Evolutionary conservation across 2,329 filamentous ascomycete species (phyloP).

Genomic region (Neofusicoccum umdonicola): DNA sequence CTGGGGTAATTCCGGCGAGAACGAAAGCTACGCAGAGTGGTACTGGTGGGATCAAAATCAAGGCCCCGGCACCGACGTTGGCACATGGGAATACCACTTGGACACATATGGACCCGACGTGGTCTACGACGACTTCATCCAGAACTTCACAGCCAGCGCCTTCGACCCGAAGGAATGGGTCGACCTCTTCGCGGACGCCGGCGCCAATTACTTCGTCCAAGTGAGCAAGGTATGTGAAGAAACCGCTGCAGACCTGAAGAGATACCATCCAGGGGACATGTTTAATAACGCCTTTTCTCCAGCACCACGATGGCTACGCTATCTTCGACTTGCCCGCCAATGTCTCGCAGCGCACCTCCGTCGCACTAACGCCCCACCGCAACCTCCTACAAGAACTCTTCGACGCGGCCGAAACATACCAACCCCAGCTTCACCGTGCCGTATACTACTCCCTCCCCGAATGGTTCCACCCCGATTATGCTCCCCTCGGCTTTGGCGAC

Average conservation of each 20-base stretch:
- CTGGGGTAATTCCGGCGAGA: constrained; percentile 48
- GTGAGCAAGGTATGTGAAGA: constrained; percentile 33
- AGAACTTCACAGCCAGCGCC: constrained; percentile 50
- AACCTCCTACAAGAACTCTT: constrained; percentile 45
- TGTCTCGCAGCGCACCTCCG: constrained; percentile 41
- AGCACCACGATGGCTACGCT: constrained; percentile 36
- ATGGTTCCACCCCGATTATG: constrained; percentile 48
- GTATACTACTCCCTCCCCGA: constrained; percentile 48
- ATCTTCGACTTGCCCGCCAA: constrained; percentile 44
- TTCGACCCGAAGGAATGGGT: constrained; percentile 56
- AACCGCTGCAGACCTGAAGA: no score
- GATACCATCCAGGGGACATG: no score
- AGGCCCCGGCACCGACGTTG: constrained; percentile 40
- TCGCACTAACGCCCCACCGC: constrained; percentile 39
- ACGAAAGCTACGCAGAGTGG: constrained; percentile 44
- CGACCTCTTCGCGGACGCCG: constrained; percentile 52
- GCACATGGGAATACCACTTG: constrained; percentile 51
- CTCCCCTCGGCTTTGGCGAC: constrained; percentile 35
- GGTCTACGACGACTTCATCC: constrained; percentile 57
- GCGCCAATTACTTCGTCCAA: constrained; percentile 50
- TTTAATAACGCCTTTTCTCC: no score
- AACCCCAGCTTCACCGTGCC: constrained; percentile 44
- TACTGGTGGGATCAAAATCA: constrained; percentile 45
- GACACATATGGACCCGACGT: constrained; percentile 51
- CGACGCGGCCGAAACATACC: constrained; percentile 42